Evolutionary conservation across 2,329 filamentous ascomycete genomes (phyloP), one percentile per base, ranked within the genome.

Genomic region (Hymenoscyphus occultus): DNA sequence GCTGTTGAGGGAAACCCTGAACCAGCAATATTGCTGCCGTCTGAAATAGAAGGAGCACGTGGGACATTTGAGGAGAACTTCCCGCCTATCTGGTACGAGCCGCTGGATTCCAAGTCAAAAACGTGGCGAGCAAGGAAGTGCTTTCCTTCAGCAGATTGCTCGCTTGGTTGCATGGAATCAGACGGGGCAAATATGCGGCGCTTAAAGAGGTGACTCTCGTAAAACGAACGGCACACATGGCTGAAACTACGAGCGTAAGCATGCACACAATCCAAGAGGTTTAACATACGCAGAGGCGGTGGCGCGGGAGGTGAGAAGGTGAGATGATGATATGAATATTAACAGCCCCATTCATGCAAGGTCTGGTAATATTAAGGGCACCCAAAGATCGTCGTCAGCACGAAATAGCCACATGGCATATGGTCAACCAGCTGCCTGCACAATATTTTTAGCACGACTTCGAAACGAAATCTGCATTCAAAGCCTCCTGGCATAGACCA

Each of bases 71-170:
- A n/a, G 12, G 45, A 51, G 16, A 45, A 22, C 4, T 5, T 51
- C 12, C 45, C 45, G 45, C 22, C 45, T 19, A 22, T 12, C 45
- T 51, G 45, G 45, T 51, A 51, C 45, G n/a, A 51, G 10, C 14
- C 19, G 19, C 12, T 51, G 19, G 7, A 7, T 7, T 22, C 45
- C 45, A 13, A 28, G 45, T 51, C 19, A 12, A 51, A 16, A 51
- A 51, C 45, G 45, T 51, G 45, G 45, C 45, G n/a, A 51, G 45
- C 45, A 51, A 12, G 45, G 45, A 51, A 51, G n/a, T 9, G 45
- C 5, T 35, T 10, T 10, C 35, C 35, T n/a, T 51, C 19, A 51
- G 45, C 45, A 51, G n/a, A n/a, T 51, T 51, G n/a, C 2, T 16
- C 19, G 9, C n/a, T 51, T 22, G n/a, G 5, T 51, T 19, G 45